These are phyloP conservation scores for Candida schatavii DNA, from an alignment of 805 yeast genomes.

Conservation along the genomic window DNA sequence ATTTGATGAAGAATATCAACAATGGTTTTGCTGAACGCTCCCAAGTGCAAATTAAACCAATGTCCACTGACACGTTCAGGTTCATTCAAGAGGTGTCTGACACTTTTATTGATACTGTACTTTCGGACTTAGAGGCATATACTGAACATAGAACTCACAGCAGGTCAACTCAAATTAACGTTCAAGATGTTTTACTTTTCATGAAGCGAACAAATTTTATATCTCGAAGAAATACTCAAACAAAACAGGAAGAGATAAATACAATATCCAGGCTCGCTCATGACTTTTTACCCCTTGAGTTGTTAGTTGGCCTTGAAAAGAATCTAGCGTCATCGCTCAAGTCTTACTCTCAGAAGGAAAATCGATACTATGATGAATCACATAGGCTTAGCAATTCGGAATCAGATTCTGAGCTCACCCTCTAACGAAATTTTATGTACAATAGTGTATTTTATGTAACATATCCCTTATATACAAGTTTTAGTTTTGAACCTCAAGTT, in stretches of 20 bases:
- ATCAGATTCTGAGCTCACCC: no score
- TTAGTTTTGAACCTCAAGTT: no score
- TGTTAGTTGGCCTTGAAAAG: slow-evolving; percentile 30
- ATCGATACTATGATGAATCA: not conserved
- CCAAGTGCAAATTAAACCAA: not conserved
- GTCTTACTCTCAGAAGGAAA: not conserved
- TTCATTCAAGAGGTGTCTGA: slow-evolving; percentile 28
- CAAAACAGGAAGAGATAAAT: slow-evolving; percentile 13
- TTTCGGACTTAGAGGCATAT: slow-evolving; percentile 34
- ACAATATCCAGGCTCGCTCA: slow-evolving; percentile 32
- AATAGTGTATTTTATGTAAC: slow-evolving; percentile 7
- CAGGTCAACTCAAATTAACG: slow-evolving; percentile 19
- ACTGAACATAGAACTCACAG: slow-evolving; percentile 28
- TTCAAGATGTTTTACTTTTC: slow-evolving; percentile 34
- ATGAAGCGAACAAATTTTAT: slow-evolving; percentile 29
- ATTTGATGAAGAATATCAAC: slow-evolving; percentile 1
- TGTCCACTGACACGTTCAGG: slow-evolving; percentile 13
- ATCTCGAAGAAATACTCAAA: slow-evolving; percentile 1
- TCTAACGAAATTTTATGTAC: no score
- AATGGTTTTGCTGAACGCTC: not conserved
- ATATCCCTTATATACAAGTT: no score
- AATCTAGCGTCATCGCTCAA: slow-evolving; percentile 13
- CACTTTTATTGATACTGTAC: slow-evolving; percentile 26
- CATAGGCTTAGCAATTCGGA: not conserved
- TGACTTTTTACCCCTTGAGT: slow-evolving; percentile 34